Base-by-base conservation (phyloP, 2,329 filamentous ascomycete genomes). In the Beauveria brongniartii region DNA sequence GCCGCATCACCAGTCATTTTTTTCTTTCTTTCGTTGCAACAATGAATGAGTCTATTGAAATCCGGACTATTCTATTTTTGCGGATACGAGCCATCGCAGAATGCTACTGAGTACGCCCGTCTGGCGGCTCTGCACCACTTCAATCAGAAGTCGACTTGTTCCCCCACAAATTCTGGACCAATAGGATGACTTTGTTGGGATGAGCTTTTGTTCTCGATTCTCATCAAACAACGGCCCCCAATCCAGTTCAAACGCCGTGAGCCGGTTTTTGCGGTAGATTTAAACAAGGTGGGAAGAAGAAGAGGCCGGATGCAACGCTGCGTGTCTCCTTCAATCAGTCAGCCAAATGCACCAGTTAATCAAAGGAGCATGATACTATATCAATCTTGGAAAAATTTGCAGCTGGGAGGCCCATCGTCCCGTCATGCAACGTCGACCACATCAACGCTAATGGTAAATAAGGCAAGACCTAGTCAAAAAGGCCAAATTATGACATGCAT, bases 351-450 rank as follows among this genome's bases (percentile, higher is more conserved):
- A 24, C 47, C 30, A 16, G 30, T 37, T 7, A 22, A 24, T 16
- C 22, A 24, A 37, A 24, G 34, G 22, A 14, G 30, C 30, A 34
- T 34, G 30, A 48, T 26, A 48, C 14, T 24, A 14, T 46, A 14
- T 46, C 10, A 28, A 48, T 26, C 22, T 24, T 16, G n/a, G n/a
- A 7, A 53, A 26, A 41, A n/a, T 18, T 14, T 40, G 22, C 20
- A 51, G 20, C 37, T 51, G 14, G 12, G 12, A 51, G 47, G 46
- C 9, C 55, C 55, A n/a, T 51, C 24, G 12, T 51, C 30, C 44
- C 46, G 30, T 58, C 55, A 51, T 59, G 55, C 47, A 59, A 59
- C 46, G 55, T 58, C 55, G 22, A 58, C 55, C 46, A 18, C 46
- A 43, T 34, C 30, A 34, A 34, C 55, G 30, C 55, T 51, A 57